Evolutionary conservation across 768 basidiomycete species (phyloP).

Genomic region (Amanita molliuscula): DNA sequence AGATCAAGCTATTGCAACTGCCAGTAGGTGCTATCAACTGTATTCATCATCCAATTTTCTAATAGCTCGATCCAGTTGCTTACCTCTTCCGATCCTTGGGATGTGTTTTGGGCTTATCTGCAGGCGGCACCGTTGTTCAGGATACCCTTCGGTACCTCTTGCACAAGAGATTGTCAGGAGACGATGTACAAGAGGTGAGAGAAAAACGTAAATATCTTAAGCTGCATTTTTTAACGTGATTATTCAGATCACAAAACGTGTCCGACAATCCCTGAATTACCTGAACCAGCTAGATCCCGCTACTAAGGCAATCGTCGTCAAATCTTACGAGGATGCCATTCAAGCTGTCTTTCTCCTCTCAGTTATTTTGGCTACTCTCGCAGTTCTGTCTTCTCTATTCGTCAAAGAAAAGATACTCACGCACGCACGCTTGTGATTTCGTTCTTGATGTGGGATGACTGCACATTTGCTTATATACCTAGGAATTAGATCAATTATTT

Average conservation of each 20-base stretch:
- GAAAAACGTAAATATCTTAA: background rate
- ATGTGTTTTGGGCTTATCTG: slow-evolving; percentile 44
- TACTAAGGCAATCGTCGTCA: slow-evolving; percentile 24
- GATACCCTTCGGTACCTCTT: slow-evolving; percentile 35
- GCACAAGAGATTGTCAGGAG: slow-evolving; percentile 27
- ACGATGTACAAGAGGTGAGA: slow-evolving; percentile 42
- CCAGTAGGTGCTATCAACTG: slow-evolving; percentile 25
- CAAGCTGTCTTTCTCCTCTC: slow-evolving; percentile 39
- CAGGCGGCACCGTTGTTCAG: slow-evolving; percentile 49
- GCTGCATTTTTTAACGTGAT: background rate
- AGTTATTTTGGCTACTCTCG: slow-evolving; percentile 27
- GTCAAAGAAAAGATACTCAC: slow-evolving; percentile 39
- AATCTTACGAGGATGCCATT: slow-evolving; percentile 34
- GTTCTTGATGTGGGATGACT: background rate
- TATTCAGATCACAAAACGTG: slow-evolving; percentile 34
- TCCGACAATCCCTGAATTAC: slow-evolving; percentile 39
- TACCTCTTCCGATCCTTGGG: slow-evolving; percentile 62
- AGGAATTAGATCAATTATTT: too few relatives aligned
- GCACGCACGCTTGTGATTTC: slow-evolving; percentile 3
- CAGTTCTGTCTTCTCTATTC: slow-evolving; percentile 35
- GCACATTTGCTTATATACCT: background rate
- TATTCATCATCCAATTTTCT: background rate
- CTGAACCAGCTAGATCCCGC: slow-evolving; percentile 31
- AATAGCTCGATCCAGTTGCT: slow-evolving; percentile 27
- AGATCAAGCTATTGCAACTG: slow-evolving; percentile 58